Conservation (phyloP, 179 eudicot species). For the Spergularia azorica region DNA sequence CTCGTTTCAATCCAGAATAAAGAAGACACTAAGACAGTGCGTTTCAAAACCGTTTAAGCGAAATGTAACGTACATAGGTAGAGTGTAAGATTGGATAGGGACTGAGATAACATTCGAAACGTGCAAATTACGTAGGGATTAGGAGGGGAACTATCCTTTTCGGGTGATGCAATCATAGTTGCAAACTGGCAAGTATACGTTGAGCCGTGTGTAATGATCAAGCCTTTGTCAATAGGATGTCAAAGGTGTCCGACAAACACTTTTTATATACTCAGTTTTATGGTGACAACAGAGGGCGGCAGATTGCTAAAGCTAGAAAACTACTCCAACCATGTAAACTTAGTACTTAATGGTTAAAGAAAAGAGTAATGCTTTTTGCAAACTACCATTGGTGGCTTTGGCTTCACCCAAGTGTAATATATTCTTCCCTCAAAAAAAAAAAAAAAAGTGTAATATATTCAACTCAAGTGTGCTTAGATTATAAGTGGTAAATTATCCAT, state of each 20-base stretch:
- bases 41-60: too few relatives aligned
- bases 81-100: too few relatives aligned
- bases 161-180: conserved; percentile 5
- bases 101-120: conserved; percentile 12
- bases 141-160: conserved; percentile 7
- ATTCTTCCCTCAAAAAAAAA: too few relatives aligned
- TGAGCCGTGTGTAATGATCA: conserved; percentile 24
- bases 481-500: not conserved
- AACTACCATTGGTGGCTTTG: not conserved
- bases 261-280: not conserved
- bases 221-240: conserved; percentile 11
- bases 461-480: not conserved
- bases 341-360: not conserved
- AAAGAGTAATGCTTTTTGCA: not conserved
- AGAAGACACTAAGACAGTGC: too few relatives aligned
- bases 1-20: too few relatives aligned
- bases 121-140: conserved; percentile 22
- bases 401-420: not conserved
- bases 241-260: conserved; percentile 14
- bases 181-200: conserved; percentile 14
- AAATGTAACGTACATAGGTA: too few relatives aligned
- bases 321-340: not conserved
- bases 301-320: not conserved
- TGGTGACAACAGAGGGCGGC: not conserved
- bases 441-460: too few relatives aligned